Evolutionary conservation across 768 basidiomycete genomes (phyloP), one percentile per base, ranked within the genome.

Genomic region (Melanogaster broomeanus): DNA sequence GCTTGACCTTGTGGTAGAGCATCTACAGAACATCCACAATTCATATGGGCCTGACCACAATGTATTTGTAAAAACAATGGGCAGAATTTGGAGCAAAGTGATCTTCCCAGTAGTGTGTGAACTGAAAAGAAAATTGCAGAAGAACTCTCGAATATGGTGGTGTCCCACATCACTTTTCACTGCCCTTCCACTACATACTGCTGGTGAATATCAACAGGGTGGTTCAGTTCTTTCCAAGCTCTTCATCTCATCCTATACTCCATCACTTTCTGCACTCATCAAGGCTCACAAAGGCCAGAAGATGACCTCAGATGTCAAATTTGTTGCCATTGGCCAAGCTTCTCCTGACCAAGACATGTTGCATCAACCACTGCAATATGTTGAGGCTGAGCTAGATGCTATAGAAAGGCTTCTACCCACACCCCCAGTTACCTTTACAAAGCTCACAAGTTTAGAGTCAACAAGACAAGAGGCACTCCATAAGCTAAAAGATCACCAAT

Each of bases 121-220:
- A 34, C 24, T 54, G 41, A 15, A 53, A 33, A 11, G 48, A n/a
- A 12, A 11, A 8, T 12, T 24, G 15, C 11, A 46, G 1, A 42
- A 22, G 21, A 28, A 28, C 15, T 55, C 53, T 28, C 49, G 49
- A 11, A 41, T 55, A 39, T 50, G 49, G 47, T 56, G 54, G 57
- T 58, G 54, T 19, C 37, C 49, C 3, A 55, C 44, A 12, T 44
- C 30, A 3, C 7, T 45, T 6, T 55, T 58, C 24, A 39, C 49
- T 13, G 42, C 45, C 8, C 24, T 58, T 21, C 57, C 54, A 4
- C 34, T 58, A 13, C 57, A 58, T 21, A 49, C 57, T 42, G 49
- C 55, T 6, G 57, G 53, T 3, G 40, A 31, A 22, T 45, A 41
- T 25, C 21, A 12, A 8, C 11, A 25, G 21, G 15, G 45, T 51